Evolutionary conservation across 2,329 filamentous ascomycete species (phyloP).

Genomic region (Cladorrhinum sp.): DNA sequence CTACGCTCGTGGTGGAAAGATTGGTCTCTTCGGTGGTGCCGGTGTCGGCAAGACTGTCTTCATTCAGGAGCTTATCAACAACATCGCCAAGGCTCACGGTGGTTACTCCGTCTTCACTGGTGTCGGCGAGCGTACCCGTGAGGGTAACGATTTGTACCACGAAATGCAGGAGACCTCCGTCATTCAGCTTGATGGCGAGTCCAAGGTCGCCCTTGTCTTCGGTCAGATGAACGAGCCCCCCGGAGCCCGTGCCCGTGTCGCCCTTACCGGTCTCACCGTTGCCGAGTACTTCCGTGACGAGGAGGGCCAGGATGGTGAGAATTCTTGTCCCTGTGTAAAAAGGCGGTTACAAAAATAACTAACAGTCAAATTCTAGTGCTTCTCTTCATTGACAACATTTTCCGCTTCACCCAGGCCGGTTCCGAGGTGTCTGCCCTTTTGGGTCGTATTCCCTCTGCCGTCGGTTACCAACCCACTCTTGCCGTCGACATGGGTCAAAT

Average conservation of each 20-base stretch:
- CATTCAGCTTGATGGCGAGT: slow-evolving; percentile 98
- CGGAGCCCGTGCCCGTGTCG: slow-evolving; percentile 99
- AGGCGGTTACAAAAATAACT: slow-evolving; percentile 21
- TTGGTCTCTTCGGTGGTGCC: slow-evolving; percentile 99
- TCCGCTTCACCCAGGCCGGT: slow-evolving; percentile 99
- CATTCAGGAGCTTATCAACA: slow-evolving; percentile 99
- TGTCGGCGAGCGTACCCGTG: slow-evolving; percentile 99
- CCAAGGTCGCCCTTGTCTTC: slow-evolving; percentile 99
- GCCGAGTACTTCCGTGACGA: slow-evolving; percentile 78
- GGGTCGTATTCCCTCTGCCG: slow-evolving; percentile 99
- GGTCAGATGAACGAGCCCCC: slow-evolving; percentile 99
- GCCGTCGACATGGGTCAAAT: slow-evolving; percentile 98
- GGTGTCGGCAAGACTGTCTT: slow-evolving; percentile 99
- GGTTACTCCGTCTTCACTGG: slow-evolving; percentile 99
- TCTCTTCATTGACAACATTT: slow-evolving; percentile 99
- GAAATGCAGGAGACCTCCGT: slow-evolving; percentile 99
- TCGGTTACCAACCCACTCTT: slow-evolving; percentile 99
- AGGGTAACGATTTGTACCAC: slow-evolving; percentile 99
- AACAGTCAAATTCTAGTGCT: slow-evolving; percentile 59
- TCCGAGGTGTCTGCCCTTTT: slow-evolving; percentile 99
- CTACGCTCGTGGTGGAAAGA: slow-evolving; percentile 99
- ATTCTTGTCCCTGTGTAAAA: slow-evolving; percentile 6
- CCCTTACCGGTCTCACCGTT: slow-evolving; percentile 79
- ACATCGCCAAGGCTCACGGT: slow-evolving; percentile 99
- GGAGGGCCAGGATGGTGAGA: slow-evolving; percentile 80